Evolutionary conservation across 345 rosid genomes (phyloP), one percentile per base, ranked within the genome.

Genomic region (Salix koriyanagi): DNA sequence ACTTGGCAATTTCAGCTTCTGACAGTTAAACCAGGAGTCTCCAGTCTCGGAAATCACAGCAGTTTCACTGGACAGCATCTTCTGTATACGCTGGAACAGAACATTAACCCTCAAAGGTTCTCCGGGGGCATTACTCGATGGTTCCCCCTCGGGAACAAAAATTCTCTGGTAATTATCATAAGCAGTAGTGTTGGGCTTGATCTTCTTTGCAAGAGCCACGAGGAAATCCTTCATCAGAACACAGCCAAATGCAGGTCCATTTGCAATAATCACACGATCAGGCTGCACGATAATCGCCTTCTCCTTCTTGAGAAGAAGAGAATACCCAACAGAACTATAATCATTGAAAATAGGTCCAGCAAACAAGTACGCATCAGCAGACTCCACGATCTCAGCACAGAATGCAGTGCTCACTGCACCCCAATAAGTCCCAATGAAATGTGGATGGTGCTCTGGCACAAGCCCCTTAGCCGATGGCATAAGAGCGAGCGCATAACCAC

Each of bases 21-120:
- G 97, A 79, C 97, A 92, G 68, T 92, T 90, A 73, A 92, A 90
- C 97, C 97, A 92, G 18, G 97, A 92, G 84, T 92, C 97, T 50
- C 94, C 97, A 2, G 97, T 92, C 79, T 92, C 97, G 58, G 97
- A 92, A 82, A 92, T 90, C 76, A 92, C 89, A 64, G 94, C 93
- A 65, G 91, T 85, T 58, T 86, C 89, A 78, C 91, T 4, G 58
- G 97, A 92, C 34, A 92, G 82, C 90, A 90, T 77, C 30, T 88
- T 88, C 82, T 92, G 97, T 69, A 92, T 83, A 79, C 88, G 94
- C 76, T 89, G 84, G 77, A 92, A 92, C 71, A 92, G 77, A 62
- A 92, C 81, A 81, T 92, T 90, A n/a, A 90, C 93, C 85, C 97
- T 87, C 86, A 92, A 67, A 16, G 97, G 89, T 80, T 89, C 93